These are phyloP conservation scores for Oenanthe sinensis DNA, from an alignment of 129 eudicot genomes.

Conservation along the genomic window DNA sequence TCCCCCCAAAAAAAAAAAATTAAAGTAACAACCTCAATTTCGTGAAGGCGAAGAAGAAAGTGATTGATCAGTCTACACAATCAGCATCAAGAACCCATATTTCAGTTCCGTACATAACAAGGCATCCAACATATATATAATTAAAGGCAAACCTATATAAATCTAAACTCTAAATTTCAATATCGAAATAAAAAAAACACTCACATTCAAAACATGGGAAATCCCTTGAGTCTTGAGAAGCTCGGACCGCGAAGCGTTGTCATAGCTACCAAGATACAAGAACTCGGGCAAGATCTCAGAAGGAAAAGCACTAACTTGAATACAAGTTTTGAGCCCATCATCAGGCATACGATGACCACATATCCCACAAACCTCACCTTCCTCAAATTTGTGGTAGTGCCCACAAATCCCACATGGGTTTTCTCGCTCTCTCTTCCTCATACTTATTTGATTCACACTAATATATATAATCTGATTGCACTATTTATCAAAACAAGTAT, in stretches of 20 bases:
- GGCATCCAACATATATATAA: too few species aligned
- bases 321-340: conserved; percentile 33
- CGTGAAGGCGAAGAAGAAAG: neutral
- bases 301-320: conserved; percentile 74
- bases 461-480: neutral
- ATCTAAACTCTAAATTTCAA: neutral
- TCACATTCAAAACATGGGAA: conserved; percentile 82
- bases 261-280: conserved; percentile 83
- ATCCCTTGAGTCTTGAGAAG: conserved; percentile 89
- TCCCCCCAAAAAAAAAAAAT: neutral
- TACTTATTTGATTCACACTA: conserved; percentile 8
- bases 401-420: conserved; percentile 96
- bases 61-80: neutral
- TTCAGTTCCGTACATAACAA: neutral
- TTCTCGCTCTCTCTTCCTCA: conserved; percentile 96
- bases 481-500: conserved; percentile 17
- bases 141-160: neutral
- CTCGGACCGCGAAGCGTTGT: conserved; percentile 88
- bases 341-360: conserved; percentile 92
- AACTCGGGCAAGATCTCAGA: conserved; percentile 88
- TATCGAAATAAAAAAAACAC: neutral
- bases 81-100: neutral
- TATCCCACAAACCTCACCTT: conserved; percentile 93
- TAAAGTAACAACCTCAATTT: neutral
- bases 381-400: conserved; percentile 97